Percentiles rank a stretch among this genome's conserved stretches.
phyloP scores from a whole-genome alignment of 176 grass and related monocot genomes.

The Microstegium vimineum region DNA sequence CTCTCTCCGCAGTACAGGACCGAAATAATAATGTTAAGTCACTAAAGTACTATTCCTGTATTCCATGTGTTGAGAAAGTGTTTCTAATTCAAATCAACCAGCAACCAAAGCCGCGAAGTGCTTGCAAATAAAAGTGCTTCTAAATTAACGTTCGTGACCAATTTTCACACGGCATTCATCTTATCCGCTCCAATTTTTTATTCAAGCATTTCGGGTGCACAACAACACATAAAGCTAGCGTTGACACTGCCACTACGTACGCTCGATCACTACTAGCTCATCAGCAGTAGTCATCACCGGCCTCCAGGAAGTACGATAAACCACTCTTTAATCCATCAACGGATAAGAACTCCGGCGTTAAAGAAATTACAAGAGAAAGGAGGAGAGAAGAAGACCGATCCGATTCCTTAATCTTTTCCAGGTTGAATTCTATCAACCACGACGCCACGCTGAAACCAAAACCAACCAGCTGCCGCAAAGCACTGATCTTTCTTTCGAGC shows the following conservation, averaged over 20 bases:
- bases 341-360: not conserved
- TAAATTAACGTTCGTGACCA: not conserved
- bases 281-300: not conserved
- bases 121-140: not conserved
- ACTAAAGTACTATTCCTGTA: too few relatives aligned
- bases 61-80: too few relatives aligned
- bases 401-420: not conserved
- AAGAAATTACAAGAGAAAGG: not conserved
- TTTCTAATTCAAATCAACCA: not conserved
- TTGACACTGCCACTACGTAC: not conserved
- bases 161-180: not conserved
- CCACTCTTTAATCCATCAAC: not conserved
- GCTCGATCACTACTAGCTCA: too few relatives aligned
- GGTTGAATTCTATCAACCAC: not conserved
- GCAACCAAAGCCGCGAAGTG: not conserved
- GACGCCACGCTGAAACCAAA: not conserved
- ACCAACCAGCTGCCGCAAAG: constrained; percentile 26
- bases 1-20: too few relatives aligned
- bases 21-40: too few relatives aligned
- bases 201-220: not conserved
- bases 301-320: not conserved
- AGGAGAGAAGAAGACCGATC: not conserved
- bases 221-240: not conserved
- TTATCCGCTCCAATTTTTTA: constrained; percentile 1
- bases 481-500: not conserved